Conservation (phyloP, 2,329 filamentous ascomycete species). For the Anthostomella pinea region DNA sequence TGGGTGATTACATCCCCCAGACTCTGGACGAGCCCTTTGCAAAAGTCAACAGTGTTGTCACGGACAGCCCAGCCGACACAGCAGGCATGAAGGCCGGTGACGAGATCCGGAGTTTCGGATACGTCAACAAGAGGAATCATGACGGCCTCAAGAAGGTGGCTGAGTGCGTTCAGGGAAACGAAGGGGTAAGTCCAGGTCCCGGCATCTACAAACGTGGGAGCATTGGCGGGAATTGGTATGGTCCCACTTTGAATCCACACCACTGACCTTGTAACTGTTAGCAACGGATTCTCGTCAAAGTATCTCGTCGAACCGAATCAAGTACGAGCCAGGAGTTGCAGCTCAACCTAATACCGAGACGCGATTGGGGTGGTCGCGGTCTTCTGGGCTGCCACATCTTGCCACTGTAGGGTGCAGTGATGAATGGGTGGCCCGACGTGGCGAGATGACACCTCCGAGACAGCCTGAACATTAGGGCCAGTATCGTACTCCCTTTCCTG, state of each 20-base stretch:
- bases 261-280: constrained; percentile 37
- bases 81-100: constrained; percentile 82
- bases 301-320: constrained; percentile 48
- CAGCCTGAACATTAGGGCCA: too few relatives aligned
- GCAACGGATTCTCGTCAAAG: constrained; percentile 69
- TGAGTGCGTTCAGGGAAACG: constrained; percentile 85
- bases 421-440: too few relatives aligned
- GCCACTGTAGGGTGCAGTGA: constrained; percentile 60
- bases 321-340: constrained; percentile 55
- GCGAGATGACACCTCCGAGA: too few relatives aligned
- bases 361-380: constrained; percentile 87
- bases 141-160: constrained; percentile 81
- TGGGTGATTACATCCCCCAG: constrained; percentile 34
- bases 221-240: too few relatives aligned
- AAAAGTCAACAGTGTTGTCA: constrained; percentile 79
- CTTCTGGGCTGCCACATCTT: constrained; percentile 88
- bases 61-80: constrained; percentile 74
- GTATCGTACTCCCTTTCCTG: too few relatives aligned
- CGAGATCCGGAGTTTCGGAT: constrained; percentile 79
- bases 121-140: constrained; percentile 79
- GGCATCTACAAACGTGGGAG: background rate
- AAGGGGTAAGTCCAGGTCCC: constrained; percentile 66
- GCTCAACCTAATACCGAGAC: constrained; percentile 70
- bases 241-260: too few relatives aligned
- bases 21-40: constrained; percentile 64